These are phyloP conservation scores for Serendipita vermifera DNA, from an alignment of 768 basidiomycete species.

Conservation along the genomic window DNA sequence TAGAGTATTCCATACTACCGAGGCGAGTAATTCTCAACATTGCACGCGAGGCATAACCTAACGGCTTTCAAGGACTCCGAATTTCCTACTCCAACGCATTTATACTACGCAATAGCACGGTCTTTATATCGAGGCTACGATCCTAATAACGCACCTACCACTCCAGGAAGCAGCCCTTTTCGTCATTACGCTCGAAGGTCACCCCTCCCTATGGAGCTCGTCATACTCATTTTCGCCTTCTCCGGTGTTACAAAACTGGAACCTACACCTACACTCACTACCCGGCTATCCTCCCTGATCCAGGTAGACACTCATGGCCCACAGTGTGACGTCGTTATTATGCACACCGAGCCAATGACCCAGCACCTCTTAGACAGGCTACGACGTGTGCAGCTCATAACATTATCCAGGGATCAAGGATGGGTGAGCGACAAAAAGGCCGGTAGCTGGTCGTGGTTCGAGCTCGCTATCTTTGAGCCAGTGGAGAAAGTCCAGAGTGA, in stretches of 20 bases:
- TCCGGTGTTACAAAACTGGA: neutral
- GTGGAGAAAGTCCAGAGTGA: neutral
- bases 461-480: neutral
- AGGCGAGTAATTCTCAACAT: neutral
- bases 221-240: neutral
- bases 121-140: neutral
- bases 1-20: neutral
- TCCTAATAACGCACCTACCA: too few relatives aligned
- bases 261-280: neutral
- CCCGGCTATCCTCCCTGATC: neutral
- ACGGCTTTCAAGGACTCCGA: neutral
- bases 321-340: neutral
- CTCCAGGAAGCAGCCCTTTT: too few relatives aligned
- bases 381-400: neutral
- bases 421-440: neutral
- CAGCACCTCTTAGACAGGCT: too few relatives aligned
- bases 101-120: neutral
- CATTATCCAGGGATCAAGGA: neutral
- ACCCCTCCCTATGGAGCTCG: neutral
- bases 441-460: constrained; percentile 1
- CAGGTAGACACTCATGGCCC: neutral
- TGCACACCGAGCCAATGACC: neutral
- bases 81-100: neutral
- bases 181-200: too few relatives aligned
- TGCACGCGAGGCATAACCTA: neutral